Percentiles rank a stretch among this genome's conserved stretches.
phyloP scores from a whole-genome alignment of 345 rosid species.

The Pugionium cornutum region DNA sequence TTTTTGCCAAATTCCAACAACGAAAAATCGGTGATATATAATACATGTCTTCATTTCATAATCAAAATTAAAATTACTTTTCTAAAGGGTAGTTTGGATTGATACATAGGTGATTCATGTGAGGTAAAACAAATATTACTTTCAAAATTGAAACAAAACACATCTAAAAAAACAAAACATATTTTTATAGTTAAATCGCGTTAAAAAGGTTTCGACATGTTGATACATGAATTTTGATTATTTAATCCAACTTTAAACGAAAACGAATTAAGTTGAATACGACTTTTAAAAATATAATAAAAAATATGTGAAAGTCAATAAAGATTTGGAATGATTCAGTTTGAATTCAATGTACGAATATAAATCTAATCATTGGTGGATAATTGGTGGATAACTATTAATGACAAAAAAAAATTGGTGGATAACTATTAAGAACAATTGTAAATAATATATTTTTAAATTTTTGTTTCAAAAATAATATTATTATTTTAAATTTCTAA shows the following conservation, averaged over 20 bases:
- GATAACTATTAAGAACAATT: background rate
- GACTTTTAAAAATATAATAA: background rate
- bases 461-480: no score
- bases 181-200: no score
- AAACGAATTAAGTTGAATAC: background rate
- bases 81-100: no score
- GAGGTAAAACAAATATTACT: no score
- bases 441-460: no score
- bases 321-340: constrained; percentile 25
- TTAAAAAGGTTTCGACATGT: background rate
- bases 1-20: background rate
- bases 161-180: no score
- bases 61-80: no score
- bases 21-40: background rate
- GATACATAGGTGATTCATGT: no score
- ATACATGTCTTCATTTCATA: no score
- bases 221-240: constrained; percentile 2
- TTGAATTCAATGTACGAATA: constrained; percentile 24
- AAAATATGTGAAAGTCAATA: constrained; percentile 7
- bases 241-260: background rate
- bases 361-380: constrained; percentile 34
- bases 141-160: no score
- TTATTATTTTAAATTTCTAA: no score
- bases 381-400: constrained; percentile 15
- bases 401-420: no score